These are phyloP conservation scores for Starmerella floris DNA, from an alignment of 805 yeast genomes.

Conservation along the genomic window DNA sequence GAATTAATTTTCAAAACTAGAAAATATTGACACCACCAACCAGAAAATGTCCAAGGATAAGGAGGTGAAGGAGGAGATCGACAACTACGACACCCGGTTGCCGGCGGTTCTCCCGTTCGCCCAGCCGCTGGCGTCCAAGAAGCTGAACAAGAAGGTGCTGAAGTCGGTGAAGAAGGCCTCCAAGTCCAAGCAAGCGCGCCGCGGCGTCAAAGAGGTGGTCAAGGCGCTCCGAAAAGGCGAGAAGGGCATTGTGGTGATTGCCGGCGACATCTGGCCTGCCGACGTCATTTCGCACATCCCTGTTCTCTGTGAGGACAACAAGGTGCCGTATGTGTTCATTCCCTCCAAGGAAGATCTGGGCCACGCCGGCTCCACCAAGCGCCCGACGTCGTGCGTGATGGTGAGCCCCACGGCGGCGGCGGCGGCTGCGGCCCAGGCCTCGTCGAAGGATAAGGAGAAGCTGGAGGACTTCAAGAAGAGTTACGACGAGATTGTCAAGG, in stretches of 20 bases:
- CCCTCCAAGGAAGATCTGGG: constrained; percentile 98
- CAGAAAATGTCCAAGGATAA: constrained; percentile 14
- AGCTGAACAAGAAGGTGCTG: constrained; percentile 84
- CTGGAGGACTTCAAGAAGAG: constrained; percentile 82
- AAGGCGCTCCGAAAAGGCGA: constrained; percentile 96
- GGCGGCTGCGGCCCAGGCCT: constrained; percentile 65
- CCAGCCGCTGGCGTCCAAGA: constrained; percentile 87
- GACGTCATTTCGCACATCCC: constrained; percentile 97
- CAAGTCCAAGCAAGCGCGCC: constrained; percentile 92
- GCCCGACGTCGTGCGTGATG: constrained; percentile 97
- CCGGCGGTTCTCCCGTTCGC: constrained; percentile 89
- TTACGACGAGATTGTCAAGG: constrained; percentile 89
- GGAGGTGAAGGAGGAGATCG: constrained; percentile 18
- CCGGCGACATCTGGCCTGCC: constrained; percentile 95
- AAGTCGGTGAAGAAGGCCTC: constrained; percentile 96
- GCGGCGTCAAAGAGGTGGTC: constrained; percentile 98
- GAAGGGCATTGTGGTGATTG: constrained; percentile 89
- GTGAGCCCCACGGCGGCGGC: constrained; percentile 49
- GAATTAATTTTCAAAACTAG: no score
- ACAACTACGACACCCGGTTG: constrained; percentile 83
- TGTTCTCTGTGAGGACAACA: constrained; percentile 85
- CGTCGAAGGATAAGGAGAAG: constrained; percentile 43
- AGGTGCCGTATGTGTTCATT: constrained; percentile 83
- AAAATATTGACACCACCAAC: background rate
- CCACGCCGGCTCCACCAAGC: constrained; percentile 96